These are phyloP conservation scores for Xerocomellus chrysenteron DNA, from an alignment of 768 basidiomycete genomes.

Conservation along the genomic window DNA sequence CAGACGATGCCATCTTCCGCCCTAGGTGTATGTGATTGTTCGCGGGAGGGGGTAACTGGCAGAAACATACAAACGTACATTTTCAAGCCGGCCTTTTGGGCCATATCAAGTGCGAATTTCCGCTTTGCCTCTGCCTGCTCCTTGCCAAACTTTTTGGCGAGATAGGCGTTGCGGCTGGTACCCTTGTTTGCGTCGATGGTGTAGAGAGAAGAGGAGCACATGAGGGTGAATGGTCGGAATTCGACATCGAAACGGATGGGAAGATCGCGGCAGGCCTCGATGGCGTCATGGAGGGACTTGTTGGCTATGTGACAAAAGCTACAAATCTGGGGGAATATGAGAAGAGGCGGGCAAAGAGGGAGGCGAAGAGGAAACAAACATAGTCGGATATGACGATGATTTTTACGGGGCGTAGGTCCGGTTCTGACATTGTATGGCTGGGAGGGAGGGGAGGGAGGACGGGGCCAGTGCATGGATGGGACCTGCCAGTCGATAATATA, in stretches of 20 bases:
- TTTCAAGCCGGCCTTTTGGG: conserved; percentile 26
- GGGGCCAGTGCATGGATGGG: conserved; percentile 26
- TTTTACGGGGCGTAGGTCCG: conserved; percentile 24
- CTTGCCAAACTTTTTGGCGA: conserved; percentile 26
- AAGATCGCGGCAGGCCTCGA: conserved; percentile 33
- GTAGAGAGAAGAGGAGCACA: conserved; percentile 23
- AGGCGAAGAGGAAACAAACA: conserved; percentile 18
- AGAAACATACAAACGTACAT: conserved; percentile 19
- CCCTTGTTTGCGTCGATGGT: conserved; percentile 21
- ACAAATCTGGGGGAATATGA: conserved; percentile 29
- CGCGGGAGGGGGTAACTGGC: neutral
- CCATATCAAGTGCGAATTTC: conserved; percentile 30
- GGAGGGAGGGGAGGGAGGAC: neutral
- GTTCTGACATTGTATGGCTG: conserved; percentile 19
- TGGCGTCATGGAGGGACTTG: conserved; percentile 39
- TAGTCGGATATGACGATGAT: conserved; percentile 37
- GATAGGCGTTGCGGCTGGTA: conserved; percentile 23
- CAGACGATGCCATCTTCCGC: conserved; percentile 38
- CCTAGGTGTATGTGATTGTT: conserved; percentile 21
- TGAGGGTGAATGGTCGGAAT: conserved; percentile 34
- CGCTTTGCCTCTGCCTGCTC: conserved; percentile 27
- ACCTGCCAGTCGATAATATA: conserved; percentile 28
- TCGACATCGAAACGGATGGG: conserved; percentile 36
- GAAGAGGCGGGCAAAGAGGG: neutral
- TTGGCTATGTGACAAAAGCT: conserved; percentile 40